Percentiles rank a stretch among this genome's conserved stretches.
phyloP scores from a whole-genome alignment of 257 asterid genomes.

The Capsicum pubescens region DNA sequence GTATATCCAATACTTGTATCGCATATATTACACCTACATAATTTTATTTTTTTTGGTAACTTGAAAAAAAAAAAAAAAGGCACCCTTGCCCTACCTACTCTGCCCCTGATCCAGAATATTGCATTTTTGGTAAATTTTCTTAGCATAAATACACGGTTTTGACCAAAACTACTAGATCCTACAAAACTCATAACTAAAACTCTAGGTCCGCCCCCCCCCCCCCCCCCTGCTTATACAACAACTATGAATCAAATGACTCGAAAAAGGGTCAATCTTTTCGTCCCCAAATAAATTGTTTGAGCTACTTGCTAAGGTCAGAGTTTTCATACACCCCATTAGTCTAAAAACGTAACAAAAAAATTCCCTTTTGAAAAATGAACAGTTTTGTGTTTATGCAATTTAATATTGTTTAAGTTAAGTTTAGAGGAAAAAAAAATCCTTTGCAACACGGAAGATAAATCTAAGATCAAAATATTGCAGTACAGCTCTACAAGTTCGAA shows the following conservation, averaged over 20 bases:
- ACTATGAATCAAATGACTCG: neutral
- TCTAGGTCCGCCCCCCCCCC: neutral
- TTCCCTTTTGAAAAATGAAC: neutral
- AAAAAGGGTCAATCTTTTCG: neutral
- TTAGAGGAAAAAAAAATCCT: neutral
- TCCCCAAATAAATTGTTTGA: neutral
- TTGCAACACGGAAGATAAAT: neutral
- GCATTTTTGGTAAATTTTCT: neutral
- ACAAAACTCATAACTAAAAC: neutral
- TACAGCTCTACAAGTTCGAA: neutral
- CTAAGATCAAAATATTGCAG: neutral
- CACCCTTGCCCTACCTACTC: too few relatives aligned
- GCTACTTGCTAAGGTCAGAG: neutral
- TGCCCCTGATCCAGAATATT: too few relatives aligned
- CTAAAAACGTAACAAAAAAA: neutral
- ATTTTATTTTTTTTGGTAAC: too few relatives aligned
- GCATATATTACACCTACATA: too few relatives aligned
- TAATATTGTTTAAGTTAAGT: too few relatives aligned
- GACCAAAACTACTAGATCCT: neutral
- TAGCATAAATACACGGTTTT: neutral
- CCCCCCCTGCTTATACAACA: neutral
- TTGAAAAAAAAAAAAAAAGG: too few relatives aligned
- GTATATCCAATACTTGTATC: too few relatives aligned
- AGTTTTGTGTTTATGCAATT: neutral
- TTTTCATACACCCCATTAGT: too few relatives aligned